Evolutionary conservation across 148 eudicot species (phyloP).

Genomic region (Vaccinium corymbosum): DNA sequence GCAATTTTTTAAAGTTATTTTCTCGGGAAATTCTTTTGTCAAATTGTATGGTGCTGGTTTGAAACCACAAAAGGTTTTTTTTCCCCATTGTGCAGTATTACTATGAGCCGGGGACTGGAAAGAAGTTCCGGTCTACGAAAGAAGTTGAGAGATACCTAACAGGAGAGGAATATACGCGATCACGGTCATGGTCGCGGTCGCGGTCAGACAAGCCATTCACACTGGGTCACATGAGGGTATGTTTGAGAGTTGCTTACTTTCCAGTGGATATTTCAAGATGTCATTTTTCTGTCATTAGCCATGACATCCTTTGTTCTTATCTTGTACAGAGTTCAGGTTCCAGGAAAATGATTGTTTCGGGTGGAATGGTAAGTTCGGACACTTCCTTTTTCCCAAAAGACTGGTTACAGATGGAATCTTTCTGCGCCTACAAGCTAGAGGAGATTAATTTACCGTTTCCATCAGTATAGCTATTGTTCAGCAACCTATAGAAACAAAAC

Average conservation of each 20-base stretch:
- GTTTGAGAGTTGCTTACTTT: slow-evolving; percentile 8
- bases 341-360: slow-evolving; percentile 27
- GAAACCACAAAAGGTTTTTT: background rate
- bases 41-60: background rate
- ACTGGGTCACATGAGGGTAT: slow-evolving; percentile 27
- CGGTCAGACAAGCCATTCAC: slow-evolving; percentile 27
- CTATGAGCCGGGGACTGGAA: slow-evolving; percentile 57
- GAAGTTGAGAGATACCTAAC: slow-evolving; percentile 58
- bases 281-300: slow-evolving; percentile 3
- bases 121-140: slow-evolving; percentile 61
- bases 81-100: slow-evolving; percentile 53
- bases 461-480: background rate
- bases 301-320: background rate
- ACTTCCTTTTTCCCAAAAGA: background rate
- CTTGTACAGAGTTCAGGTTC: slow-evolving; percentile 18
- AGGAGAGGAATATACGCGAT: slow-evolving; percentile 27
- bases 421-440: background rate
- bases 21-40: background rate
- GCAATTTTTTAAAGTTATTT: background rate
- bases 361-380: slow-evolving; percentile 35
- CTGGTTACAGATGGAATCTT: background rate
- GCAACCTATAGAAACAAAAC: background rate
- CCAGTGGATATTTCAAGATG: background rate
- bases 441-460: background rate
- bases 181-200: background rate